Conservation (phyloP, 1,139 yeast genomes). For the Eremothecium coryli region DNA sequence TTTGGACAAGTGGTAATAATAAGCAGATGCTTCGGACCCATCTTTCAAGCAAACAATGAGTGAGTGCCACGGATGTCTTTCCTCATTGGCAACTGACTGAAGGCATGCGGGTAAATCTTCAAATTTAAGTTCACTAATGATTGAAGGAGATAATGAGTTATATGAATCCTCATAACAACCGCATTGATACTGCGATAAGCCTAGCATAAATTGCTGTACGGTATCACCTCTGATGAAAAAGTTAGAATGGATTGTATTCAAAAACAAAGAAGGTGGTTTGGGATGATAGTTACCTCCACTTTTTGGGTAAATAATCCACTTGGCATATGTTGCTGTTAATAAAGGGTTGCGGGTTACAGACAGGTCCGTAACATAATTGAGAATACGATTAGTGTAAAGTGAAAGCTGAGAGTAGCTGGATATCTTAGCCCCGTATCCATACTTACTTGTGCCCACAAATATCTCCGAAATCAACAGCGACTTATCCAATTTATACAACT, state of each 20-base stretch:
- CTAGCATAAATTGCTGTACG: constrained; percentile 23
- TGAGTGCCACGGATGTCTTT: constrained; percentile 19
- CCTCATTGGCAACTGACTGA: constrained; percentile 11
- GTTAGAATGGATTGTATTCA: constrained; percentile 15
- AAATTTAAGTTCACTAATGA: constrained; percentile 10
- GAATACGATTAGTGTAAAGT: constrained; percentile 15
- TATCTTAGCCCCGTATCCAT: constrained; percentile 20
- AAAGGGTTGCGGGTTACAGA: constrained; percentile 16
- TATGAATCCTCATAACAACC: constrained; percentile 21
- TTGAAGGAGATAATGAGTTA: constrained; percentile 14
- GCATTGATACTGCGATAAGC: constrained; percentile 22
- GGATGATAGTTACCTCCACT: background rate
- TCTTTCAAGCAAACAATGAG: constrained; percentile 16
- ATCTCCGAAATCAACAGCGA: constrained; percentile 15
- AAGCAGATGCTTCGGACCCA: constrained; percentile 13
- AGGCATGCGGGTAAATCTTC: constrained; percentile 20
- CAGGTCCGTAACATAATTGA: constrained; percentile 14
- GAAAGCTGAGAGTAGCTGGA: constrained; percentile 21
- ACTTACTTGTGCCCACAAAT: constrained; percentile 18
- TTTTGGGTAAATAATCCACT: constrained; percentile 13
- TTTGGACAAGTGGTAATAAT: constrained; percentile 18
- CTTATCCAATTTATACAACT: constrained; percentile 22
- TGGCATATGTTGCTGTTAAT: constrained; percentile 17
- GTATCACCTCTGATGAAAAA: constrained; percentile 17
- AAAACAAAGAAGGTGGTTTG: constrained; percentile 10